Percentiles rank a stretch among this genome's conserved stretches.
Evolutionary conservation across 192 early-diverging fungal species (phyloP).

Genomic region (Umbelopsis vinacea): DNA sequence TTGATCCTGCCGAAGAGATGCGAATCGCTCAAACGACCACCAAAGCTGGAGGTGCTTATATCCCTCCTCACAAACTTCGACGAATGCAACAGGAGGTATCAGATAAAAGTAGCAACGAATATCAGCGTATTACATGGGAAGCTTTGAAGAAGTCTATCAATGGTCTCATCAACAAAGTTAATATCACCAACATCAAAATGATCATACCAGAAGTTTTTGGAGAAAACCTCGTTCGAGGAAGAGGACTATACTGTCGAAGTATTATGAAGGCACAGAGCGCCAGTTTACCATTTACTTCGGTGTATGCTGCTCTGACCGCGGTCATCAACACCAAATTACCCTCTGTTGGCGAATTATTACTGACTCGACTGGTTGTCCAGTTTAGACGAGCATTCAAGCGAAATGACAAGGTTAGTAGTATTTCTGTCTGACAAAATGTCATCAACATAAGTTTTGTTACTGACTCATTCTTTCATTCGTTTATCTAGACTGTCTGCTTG

Average conservation of each 20-base stretch:
- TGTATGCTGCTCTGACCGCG: conserved; percentile 86
- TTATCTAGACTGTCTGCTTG: conserved; percentile 79
- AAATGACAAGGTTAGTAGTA: conserved; percentile 76
- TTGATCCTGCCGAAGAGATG: conserved; percentile 49
- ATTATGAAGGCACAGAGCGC: conserved; percentile 90
- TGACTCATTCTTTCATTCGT: not conserved
- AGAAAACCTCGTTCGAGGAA: conserved; percentile 90
- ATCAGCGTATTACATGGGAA: conserved; percentile 94
- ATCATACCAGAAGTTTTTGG: conserved; percentile 88
- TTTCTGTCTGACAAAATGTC: not conserved
- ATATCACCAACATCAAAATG: conserved; percentile 87
- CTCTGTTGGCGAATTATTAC: conserved; percentile 84
- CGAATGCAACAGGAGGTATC: conserved; percentile 74
- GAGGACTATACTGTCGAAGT: conserved; percentile 84
- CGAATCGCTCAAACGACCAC: conserved; percentile 45
- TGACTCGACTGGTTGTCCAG: conserved; percentile 83
- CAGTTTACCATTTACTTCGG: conserved; percentile 87
- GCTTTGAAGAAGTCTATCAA: conserved; percentile 93
- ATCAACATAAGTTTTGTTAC: not conserved
- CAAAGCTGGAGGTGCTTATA: conserved; percentile 78
- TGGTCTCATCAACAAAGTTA: conserved; percentile 95
- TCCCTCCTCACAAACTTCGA: conserved; percentile 81
- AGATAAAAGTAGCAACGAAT: conserved; percentile 68
- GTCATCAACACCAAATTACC: conserved; percentile 96
- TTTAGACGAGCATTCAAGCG: conserved; percentile 90